Evolutionary conservation across 1,139 yeast species (phyloP), one percentile per base, ranked within the genome.

Genomic region (Diutina sp.): DNA sequence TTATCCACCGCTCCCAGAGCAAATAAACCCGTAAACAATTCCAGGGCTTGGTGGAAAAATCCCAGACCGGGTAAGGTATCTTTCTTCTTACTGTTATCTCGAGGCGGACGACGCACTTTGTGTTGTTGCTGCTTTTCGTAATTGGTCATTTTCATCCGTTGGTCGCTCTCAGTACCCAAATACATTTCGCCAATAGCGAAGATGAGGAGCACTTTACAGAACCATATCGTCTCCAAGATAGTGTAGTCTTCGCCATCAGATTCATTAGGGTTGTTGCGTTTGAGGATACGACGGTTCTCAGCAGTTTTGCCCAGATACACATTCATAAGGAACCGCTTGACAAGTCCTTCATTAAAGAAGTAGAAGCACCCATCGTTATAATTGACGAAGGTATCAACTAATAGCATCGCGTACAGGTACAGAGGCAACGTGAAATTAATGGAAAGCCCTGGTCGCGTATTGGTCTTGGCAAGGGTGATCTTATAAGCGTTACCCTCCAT

Each of bases 181-280:
- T 89, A 88, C 90, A 88, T 86, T 66, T 88, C 96, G 7, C 96
- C 96, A 55, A 85, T 78, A 1, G 95, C 91, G 66, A 88, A 86
- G 25, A 89, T 84, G 57, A 89, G 70, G 16, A 88, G 68, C 8
- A 87, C 77, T 65, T 87, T 87, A 68, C 95, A 85, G 63, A 85
- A 85, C 90, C 93, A 87, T 56, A 88, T 85, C 0, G 90, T 83
- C 65, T 86, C 90, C 56, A 85, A 70, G 38, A 84, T 80, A 6
- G 87, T 78, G 59, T 84, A 88, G 60, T 76, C 79, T 55, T 77
- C 80, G 0, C 73, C 64, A 58, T 65, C 61, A 44, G 66, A 67
- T 51, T 69, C 71, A 48, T 75, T 73, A 0, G 67, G 57, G 5
- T 67, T 63, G 58, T 76, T 76, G 46, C 80, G 63, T 58, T 69